Percentiles rank a stretch among this genome's conserved stretches.
phyloP scores from a whole-genome alignment of 108 stramenopile genomes.

The Nitzschia palea region DNA sequence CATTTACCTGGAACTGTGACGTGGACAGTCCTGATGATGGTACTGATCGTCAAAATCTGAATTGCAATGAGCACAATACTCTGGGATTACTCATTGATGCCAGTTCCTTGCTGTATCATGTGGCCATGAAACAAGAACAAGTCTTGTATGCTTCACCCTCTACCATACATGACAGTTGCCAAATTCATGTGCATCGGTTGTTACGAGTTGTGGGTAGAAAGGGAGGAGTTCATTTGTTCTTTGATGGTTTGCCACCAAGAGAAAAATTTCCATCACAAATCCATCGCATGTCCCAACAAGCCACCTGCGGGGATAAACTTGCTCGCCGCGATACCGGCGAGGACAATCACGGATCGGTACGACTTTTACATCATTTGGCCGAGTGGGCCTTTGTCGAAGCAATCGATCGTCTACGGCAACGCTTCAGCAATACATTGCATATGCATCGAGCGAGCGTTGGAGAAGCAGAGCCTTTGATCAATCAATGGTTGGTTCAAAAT shows the following conservation, averaged over 20 bases:
- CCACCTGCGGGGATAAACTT: background rate
- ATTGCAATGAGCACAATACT: background rate
- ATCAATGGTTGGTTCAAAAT: constrained; percentile 11
- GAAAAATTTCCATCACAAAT: constrained; percentile 18
- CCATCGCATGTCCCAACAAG: constrained; percentile 8
- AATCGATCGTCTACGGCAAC: background rate
- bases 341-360: background rate
- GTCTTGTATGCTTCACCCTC: constrained; percentile 15
- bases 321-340: background rate
- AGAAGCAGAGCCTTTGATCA: constrained; percentile 31
- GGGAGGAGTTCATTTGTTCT: constrained; percentile 20
- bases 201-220: constrained; percentile 5
- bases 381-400: constrained; percentile 33
- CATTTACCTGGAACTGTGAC: constrained; percentile 6
- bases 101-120: constrained; percentile 21
- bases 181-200: background rate
- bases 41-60: background rate
- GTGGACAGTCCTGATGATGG: background rate
- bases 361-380: constrained; percentile 21
- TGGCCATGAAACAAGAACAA: constrained; percentile 3
- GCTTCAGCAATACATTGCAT: background rate
- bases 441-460: constrained; percentile 24
- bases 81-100: constrained; percentile 18
- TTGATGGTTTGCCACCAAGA: constrained; percentile 21
- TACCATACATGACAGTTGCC: constrained; percentile 3